Conservation (phyloP, 306 rosid genomes). For the Quercus engelmannii region DNA sequence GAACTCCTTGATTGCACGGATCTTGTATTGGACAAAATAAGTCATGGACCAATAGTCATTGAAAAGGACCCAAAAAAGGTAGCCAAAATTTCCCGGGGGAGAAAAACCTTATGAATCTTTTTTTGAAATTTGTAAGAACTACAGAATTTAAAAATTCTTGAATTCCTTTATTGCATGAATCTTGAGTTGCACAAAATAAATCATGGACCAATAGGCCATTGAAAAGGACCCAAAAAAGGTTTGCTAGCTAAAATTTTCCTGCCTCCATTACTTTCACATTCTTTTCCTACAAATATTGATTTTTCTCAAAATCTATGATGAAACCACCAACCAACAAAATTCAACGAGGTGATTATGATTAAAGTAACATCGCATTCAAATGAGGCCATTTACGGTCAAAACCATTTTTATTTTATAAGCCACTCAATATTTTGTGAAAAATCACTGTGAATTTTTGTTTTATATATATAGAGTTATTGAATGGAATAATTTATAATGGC, state of each 20-base stretch:
- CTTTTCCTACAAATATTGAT: not conserved
- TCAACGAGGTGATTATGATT: too few species aligned
- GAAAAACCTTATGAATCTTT: too few species aligned
- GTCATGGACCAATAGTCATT: not conserved
- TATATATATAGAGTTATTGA: too few species aligned
- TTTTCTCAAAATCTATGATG: not conserved
- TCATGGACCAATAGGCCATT: not conserved
- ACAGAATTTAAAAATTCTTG: not conserved
- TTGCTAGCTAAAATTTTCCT: not conserved
- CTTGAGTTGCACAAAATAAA: not conserved
- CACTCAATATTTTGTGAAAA: too few species aligned
- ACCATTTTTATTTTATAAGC: too few species aligned
- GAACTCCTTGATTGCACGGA: too few species aligned
- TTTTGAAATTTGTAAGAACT: not conserved
- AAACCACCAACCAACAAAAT: not conserved
- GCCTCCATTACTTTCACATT: not conserved
- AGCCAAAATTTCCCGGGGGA: not conserved
- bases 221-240: not conserved
- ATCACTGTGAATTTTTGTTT: too few species aligned
- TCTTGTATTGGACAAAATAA: too few species aligned
- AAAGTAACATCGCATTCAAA: too few species aligned
- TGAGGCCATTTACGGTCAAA: rapidly evolving
- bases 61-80: not conserved
- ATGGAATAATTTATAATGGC: too few species aligned
- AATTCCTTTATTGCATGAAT: not conserved